These are phyloP conservation scores for Stemphylium vesicarium DNA, from an alignment of 2,329 filamentous ascomycete genomes.

Conservation along the genomic window DNA sequence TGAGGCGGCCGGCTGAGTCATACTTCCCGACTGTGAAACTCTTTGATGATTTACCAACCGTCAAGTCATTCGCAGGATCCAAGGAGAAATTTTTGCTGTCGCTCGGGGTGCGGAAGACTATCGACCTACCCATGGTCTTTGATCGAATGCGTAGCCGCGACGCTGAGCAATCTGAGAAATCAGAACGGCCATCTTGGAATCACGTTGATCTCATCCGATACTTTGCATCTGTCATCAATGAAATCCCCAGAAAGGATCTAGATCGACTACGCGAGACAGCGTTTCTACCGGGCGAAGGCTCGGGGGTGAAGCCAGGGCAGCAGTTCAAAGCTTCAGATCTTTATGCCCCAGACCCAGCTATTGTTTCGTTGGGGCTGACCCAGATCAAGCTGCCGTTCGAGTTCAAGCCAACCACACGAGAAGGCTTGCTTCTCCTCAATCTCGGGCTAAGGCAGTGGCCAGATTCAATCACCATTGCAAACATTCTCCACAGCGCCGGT, in stretches of 20 bases:
- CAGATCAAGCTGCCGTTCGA: slow-evolving; percentile 77
- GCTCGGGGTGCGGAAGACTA: slow-evolving; percentile 90
- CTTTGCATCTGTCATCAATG: slow-evolving; percentile 83
- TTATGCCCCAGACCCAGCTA: slow-evolving; percentile 44
- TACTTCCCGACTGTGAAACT: slow-evolving; percentile 95
- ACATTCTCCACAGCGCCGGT: slow-evolving; percentile 72
- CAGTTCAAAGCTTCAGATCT: slow-evolving; percentile 47
- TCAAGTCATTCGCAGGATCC: slow-evolving; percentile 73
- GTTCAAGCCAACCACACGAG: slow-evolving; percentile 60
- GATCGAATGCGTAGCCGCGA: slow-evolving; percentile 75
- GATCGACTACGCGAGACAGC: slow-evolving; percentile 76
- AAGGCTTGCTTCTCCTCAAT: slow-evolving; percentile 74
- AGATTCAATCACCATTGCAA: slow-evolving; percentile 73
- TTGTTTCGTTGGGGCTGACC: slow-evolving; percentile 38
- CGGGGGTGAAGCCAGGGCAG: slow-evolving; percentile 33
- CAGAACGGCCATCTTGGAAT: slow-evolving; percentile 73
- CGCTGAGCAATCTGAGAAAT: slow-evolving; percentile 42
- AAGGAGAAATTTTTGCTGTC: slow-evolving; percentile 89
- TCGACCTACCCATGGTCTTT: slow-evolving; percentile 94
- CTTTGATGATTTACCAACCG: slow-evolving; percentile 89
- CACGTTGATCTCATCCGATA: slow-evolving; percentile 96
- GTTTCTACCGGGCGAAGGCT: slow-evolving; percentile 74
- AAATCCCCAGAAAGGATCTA: slow-evolving; percentile 85
- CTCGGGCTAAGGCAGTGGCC: slow-evolving; percentile 79
- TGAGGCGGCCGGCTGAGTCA: slow-evolving; percentile 82